Evolutionary conservation across 2,329 filamentous ascomycete genomes (phyloP).

Genomic region (Epichloe coenophiala): DNA sequence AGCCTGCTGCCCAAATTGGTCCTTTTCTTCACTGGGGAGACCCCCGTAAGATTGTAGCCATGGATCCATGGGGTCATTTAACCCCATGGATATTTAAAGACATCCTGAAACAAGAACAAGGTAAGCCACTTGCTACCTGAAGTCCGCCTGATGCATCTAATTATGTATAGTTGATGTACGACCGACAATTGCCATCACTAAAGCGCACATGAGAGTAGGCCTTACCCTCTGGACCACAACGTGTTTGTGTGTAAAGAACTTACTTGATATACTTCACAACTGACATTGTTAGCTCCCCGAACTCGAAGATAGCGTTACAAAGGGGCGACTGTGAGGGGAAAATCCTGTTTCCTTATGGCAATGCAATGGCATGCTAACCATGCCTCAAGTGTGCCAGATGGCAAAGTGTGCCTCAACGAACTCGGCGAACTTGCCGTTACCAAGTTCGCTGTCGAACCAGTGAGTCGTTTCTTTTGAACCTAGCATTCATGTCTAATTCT

Average conservation of each 20-base stretch:
- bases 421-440: conserved; percentile 81
- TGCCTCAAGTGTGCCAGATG: conserved; percentile 48
- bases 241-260: background rate
- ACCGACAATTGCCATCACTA: conserved; percentile 83
- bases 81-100: conserved; percentile 74
- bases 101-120: conserved; percentile 60
- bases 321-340: conserved; percentile 52
- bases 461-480: conserved; percentile 25
- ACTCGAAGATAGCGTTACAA: conserved; percentile 73
- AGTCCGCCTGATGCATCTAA: conserved; percentile 5
- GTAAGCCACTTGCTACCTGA: conserved; percentile 19
- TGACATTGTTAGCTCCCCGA: conserved; percentile 53
- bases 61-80: conserved; percentile 90
- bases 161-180: conserved; percentile 55
- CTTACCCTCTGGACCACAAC: background rate
- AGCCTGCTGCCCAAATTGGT: conserved; percentile 80
- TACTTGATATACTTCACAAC: background rate
- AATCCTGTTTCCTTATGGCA: background rate
- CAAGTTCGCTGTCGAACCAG: conserved; percentile 93
- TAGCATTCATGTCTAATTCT: background rate
- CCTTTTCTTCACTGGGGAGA: conserved; percentile 85
- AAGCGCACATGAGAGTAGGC: conserved; percentile 71
- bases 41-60: conserved; percentile 85
- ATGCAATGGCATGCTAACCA: background rate
- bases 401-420: conserved; percentile 81